Conservation (phyloP, 1,284 basidiomycete species). For the Pholiota adiposa region DNA sequence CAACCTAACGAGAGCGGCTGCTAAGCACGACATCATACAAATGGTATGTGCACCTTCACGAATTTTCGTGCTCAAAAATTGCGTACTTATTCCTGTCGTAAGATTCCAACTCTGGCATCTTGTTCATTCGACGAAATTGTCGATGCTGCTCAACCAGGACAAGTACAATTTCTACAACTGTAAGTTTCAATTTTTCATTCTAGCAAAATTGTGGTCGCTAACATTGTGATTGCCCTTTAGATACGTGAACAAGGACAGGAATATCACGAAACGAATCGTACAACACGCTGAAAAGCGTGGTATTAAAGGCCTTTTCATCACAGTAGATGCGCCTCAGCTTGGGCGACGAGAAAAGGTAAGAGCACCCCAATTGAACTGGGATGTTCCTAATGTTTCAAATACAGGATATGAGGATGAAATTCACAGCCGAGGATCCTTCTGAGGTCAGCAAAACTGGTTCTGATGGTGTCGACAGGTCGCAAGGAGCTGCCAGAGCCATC, state of each 20-base stretch:
- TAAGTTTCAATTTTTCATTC: constrained; percentile 29
- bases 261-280: constrained; percentile 80
- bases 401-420: constrained; percentile 95
- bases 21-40: constrained; percentile 68
- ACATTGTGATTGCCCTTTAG: constrained; percentile 32
- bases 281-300: constrained; percentile 83
- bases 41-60: constrained; percentile 59
- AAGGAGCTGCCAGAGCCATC: constrained; percentile 95
- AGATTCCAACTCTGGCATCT: constrained; percentile 88
- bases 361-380: not conserved
- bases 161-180: constrained; percentile 81
- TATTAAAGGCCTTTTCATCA: constrained; percentile 86
- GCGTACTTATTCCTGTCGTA: not conserved
- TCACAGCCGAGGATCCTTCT: constrained; percentile 85
- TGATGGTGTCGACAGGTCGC: constrained; percentile 76
- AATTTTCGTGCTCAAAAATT: not conserved
- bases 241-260: constrained; percentile 84
- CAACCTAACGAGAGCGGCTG: constrained; percentile 84
- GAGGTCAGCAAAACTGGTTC: constrained; percentile 62
- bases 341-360: constrained; percentile 80
- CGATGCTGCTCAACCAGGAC: constrained; percentile 73
- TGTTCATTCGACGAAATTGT: constrained; percentile 90
- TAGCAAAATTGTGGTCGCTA: not conserved
- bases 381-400: not conserved
- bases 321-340: constrained; percentile 90